Percentiles rank a stretch among this genome's conserved stretches.
These are phyloP conservation scores for Evernia prunastri DNA, from an alignment of 495 filamentous ascomycete species.

Conservation along the genomic window DNA sequence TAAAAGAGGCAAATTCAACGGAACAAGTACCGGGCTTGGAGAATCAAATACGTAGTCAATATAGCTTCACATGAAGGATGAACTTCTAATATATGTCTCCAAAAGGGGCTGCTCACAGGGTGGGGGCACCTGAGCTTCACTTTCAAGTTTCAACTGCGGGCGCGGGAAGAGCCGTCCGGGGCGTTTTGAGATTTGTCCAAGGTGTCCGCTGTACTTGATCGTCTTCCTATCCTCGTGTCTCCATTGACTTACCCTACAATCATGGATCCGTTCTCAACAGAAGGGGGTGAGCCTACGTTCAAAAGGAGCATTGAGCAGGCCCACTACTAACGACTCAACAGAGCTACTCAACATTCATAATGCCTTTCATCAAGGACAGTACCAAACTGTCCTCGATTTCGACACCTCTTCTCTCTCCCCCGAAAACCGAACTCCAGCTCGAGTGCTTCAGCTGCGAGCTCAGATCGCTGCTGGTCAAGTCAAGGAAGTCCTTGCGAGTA, in stretches of 20 bases:
- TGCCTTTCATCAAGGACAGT: conserved; percentile 90
- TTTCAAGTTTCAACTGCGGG: background rate
- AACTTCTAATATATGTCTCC: background rate
- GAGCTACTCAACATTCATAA: conserved; percentile 95
- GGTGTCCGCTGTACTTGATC: background rate
- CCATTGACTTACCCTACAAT: conserved; percentile 23
- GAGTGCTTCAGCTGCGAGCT: conserved; percentile 71
- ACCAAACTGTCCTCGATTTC: conserved; percentile 73
- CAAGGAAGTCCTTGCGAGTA: conserved; percentile 60
- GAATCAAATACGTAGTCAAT: background rate
- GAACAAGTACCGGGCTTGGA: background rate
- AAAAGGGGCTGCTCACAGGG: background rate
- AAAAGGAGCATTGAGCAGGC: conserved; percentile 5
- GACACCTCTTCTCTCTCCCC: conserved; percentile 66
- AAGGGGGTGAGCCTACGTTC: conserved; percentile 56
- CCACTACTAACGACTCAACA: conserved; percentile 29
- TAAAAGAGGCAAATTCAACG: background rate
- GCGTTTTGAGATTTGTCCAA: background rate
- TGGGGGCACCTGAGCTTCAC: background rate
- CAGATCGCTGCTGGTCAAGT: conserved; percentile 73
- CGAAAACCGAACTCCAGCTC: conserved; percentile 71
- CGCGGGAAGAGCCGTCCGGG: conserved; percentile 5
- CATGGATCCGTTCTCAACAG: conserved; percentile 93
- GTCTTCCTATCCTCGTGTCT: background rate
- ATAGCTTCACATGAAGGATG: background rate